Evolutionary conservation across 2,329 filamentous ascomycete genomes (phyloP).

Genomic region (Fusarium citri): DNA sequence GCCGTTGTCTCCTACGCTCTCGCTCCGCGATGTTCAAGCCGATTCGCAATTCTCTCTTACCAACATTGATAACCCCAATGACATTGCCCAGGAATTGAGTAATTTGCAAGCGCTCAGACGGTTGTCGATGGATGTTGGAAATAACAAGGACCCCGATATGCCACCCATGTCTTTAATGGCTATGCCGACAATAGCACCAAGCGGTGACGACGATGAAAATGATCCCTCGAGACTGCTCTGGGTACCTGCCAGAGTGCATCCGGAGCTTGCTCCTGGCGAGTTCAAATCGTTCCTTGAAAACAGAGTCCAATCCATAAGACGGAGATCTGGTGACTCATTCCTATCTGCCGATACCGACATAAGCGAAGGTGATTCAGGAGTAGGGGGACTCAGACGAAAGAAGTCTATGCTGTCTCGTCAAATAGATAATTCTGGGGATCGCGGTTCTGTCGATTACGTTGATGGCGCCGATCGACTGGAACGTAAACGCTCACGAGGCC

Average conservation of each 20-base stretch:
- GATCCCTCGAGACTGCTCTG: constrained; percentile 91
- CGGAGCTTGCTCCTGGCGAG: constrained; percentile 92
- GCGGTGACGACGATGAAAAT: constrained; percentile 81
- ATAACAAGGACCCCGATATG: constrained; percentile 77
- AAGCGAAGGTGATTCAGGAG: constrained; percentile 66
- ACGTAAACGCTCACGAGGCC: constrained; percentile 73
- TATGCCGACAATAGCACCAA: constrained; percentile 78
- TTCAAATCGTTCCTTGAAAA: constrained; percentile 98
- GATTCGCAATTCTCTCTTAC: constrained; percentile 81
- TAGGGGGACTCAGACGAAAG: constrained; percentile 79
- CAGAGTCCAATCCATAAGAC: constrained; percentile 87
- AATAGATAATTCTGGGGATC: constrained; percentile 77
- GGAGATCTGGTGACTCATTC: constrained; percentile 79
- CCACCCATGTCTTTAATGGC: constrained; percentile 75
- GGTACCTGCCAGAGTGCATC: constrained; percentile 94
- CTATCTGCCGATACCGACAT: constrained; percentile 67
- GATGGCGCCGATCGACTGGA: constrained; percentile 87
- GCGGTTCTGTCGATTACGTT: constrained; percentile 72
- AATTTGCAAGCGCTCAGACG: constrained; percentile 90
- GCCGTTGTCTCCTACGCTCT: constrained; percentile 64
- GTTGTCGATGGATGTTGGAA: constrained; percentile 94
- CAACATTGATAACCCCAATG: constrained; percentile 89
- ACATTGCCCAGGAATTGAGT: constrained; percentile 91
- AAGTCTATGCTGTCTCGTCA: constrained; percentile 96
- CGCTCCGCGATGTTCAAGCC: constrained; percentile 65